Percentiles rank a stretch among this genome's conserved stretches.
Evolutionary conservation across 2,329 filamentous ascomycete genomes (phyloP).

Genomic region (Aspergillus pseudoviridinutans): DNA sequence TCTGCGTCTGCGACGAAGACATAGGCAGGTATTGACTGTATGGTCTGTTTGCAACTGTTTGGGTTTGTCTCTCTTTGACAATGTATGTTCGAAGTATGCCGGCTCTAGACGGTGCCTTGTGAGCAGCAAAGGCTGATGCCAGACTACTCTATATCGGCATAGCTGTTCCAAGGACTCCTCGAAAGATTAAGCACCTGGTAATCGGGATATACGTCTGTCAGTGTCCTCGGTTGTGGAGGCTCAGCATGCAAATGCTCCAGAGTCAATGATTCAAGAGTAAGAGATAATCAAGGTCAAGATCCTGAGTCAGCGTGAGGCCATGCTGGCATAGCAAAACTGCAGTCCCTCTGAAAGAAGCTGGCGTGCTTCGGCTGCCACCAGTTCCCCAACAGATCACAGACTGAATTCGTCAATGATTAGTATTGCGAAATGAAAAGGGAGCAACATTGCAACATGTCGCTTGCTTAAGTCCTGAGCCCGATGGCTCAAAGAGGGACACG

Average conservation of each 20-base stretch:
- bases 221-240: background rate
- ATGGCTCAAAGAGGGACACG: background rate
- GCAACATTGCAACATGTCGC: background rate
- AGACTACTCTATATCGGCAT: background rate
- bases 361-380: background rate
- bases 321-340: background rate
- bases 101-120: background rate
- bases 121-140: background rate
- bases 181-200: background rate
- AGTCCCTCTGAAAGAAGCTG: too few relatives aligned
- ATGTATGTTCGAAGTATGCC: background rate
- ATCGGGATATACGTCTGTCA: background rate
- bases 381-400: background rate
- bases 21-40: background rate
- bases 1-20: background rate
- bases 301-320: background rate
- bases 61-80: background rate
- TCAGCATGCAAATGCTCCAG: background rate
- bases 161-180: background rate
- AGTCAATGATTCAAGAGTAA: background rate
- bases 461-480: background rate
- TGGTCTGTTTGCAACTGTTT: background rate
- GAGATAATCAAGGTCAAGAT: background rate
- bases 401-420: background rate
- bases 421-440: background rate